Evolutionary conservation across 2,329 filamentous ascomycete species (phyloP).

Genomic region (Biscogniauxia mediterranea): DNA sequence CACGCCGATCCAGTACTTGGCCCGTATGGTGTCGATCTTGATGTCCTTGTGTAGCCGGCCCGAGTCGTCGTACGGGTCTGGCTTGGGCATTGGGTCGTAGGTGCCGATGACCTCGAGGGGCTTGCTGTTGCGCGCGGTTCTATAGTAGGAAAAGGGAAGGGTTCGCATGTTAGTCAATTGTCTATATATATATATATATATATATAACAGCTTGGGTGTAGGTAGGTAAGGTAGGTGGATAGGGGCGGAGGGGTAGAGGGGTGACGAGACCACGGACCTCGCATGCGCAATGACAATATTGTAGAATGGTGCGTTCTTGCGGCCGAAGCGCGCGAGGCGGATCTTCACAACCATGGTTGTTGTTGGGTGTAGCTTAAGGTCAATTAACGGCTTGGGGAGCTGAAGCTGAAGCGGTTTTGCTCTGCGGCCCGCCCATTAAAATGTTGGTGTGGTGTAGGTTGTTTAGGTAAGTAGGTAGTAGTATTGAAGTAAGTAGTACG

Average conservation of each 20-base stretch:
- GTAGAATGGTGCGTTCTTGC: constrained; percentile 85
- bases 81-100: constrained; percentile 67
- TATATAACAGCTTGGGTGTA: neutral
- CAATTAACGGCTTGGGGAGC: constrained; percentile 2
- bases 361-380: neutral
- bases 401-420: neutral
- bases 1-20: constrained; percentile 95
- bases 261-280: constrained; percentile 55
- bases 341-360: constrained; percentile 83
- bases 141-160: constrained; percentile 34
- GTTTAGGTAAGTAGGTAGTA: no score
- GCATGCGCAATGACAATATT: constrained; percentile 97
- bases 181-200: neutral
- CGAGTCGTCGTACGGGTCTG: constrained; percentile 58
- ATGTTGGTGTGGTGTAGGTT: no score
- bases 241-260: constrained; percentile 1
- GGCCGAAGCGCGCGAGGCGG: constrained; percentile 89
- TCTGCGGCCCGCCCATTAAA: no score
- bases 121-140: constrained; percentile 80
- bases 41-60: constrained; percentile 85
- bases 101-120: constrained; percentile 91
- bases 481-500: no score
- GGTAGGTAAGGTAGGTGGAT: no score
- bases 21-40: constrained; percentile 74
- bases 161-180: neutral